Conservation (phyloP, 768 basidiomycete species). For the Hebeloma cylindrosporum region DNA sequence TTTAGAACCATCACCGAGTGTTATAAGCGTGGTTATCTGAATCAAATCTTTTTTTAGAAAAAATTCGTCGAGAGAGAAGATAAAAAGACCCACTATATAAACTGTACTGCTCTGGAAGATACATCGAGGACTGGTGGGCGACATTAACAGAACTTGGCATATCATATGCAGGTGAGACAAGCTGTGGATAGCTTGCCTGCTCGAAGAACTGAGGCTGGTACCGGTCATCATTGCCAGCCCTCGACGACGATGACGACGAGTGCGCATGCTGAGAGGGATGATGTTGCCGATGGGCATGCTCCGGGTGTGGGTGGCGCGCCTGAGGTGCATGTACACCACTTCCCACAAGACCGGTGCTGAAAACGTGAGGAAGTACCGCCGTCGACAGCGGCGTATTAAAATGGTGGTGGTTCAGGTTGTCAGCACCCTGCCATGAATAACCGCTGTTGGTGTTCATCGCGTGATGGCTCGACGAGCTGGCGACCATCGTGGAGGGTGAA, state of each 20-base stretch:
- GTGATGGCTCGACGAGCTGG: neutral
- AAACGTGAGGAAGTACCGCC: constrained; percentile 71
- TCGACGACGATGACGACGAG: neutral
- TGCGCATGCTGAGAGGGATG: neutral
- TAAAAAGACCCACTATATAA: constrained; percentile 22
- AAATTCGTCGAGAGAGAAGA: neutral
- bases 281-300: constrained; percentile 16
- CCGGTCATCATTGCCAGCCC: constrained; percentile 20
- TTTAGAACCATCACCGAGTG: constrained; percentile 12
- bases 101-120: constrained; percentile 25
- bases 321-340: constrained; percentile 29
- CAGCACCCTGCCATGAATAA: constrained; percentile 16
- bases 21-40: constrained; percentile 22
- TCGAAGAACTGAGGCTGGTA: constrained; percentile 57
- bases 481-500: constrained; percentile 13
- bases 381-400: constrained; percentile 59
- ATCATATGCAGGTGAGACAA: constrained; percentile 32
- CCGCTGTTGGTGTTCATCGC: neutral
- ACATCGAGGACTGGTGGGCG: constrained; percentile 21
- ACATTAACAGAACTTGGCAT: constrained; percentile 14
- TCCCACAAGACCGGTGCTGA: constrained; percentile 70
- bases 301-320: constrained; percentile 20
- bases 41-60: neutral
- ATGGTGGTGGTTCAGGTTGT: constrained; percentile 28
- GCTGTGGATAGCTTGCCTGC: constrained; percentile 50